Base-by-base conservation (phyloP, 2,329 filamentous ascomycete genomes). In the Cladosporium phlei region DNA sequence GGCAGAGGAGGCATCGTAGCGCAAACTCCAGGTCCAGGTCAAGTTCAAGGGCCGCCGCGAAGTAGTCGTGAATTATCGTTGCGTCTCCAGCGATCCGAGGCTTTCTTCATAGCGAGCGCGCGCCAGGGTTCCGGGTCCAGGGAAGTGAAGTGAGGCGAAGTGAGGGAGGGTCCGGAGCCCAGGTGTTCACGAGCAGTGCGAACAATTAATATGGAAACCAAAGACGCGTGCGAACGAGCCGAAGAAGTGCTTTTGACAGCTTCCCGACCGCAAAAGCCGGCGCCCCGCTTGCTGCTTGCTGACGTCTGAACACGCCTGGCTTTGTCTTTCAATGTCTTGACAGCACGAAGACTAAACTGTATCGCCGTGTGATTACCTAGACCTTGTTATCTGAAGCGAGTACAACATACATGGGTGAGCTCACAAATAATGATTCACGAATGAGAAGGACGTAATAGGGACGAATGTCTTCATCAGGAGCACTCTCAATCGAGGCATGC, bases 151-250 rank as follows among this genome's bases (percentile, higher is more conserved):
- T 21, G 7, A 14, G 8, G 14, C 17, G 19, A 20, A 24, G 33
- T 37, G 33, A 21, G 37, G 27, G 16, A 28, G 37, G 17, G 37
- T 22, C 20, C 37, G 35, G 35, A 22, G 35, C 35, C n/a, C 6
- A 22, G 16, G 35, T 22, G 35, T 22, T 38, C 20, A 12, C 35
- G 14, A 22, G 35, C 35, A 22, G 20, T 16, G 21, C 16, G 19
- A 38, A 22, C 35, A 38, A 38, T 38, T 22, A 22, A 38, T 38
- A 22, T 21, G 14, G 35, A 38, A 38, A 22, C 34, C n/a, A n/a
- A n/a, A n/a, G 34, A 34, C 28, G 32, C 32, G 16, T 19, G 32
- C 14, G 21, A 34, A 20, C 19, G 20, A 17, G 21, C 20, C 34
- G 12, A 20, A 21, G 20, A 37, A 37, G 34, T 37, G 34, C 33